These are phyloP conservation scores for Acacia concinna DNA, from an alignment of 331 rosid genomes.

Conservation along the genomic window DNA sequence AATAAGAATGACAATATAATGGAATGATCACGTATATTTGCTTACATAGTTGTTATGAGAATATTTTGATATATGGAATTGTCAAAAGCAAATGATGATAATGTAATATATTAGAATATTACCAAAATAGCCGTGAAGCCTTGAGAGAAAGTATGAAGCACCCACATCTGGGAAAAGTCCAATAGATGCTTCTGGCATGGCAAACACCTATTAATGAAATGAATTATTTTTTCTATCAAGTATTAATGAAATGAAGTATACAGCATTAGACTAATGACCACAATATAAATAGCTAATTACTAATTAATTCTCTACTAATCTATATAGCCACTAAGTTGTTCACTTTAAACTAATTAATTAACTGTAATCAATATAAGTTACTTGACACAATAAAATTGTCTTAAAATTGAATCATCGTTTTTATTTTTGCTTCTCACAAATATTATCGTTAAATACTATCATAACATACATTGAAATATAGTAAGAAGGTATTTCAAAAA, in stretches of 20 bases:
- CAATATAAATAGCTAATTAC: neutral
- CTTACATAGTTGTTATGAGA: neutral
- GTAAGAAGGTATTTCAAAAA: no score
- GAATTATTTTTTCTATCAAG: no score
- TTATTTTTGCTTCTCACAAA: no score
- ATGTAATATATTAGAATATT: neutral
- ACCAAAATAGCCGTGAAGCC: constrained; percentile 36
- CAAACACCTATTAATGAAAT: constrained; percentile 25
- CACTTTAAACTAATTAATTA: neutral
- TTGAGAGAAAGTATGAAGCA: constrained; percentile 36
- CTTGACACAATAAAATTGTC: no score
- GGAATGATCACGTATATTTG: no score
- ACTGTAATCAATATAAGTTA: neutral
- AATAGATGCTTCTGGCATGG: constrained; percentile 38
- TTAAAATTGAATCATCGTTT: no score
- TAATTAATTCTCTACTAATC: no score
- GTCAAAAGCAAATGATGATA: neutral
- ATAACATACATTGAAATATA: no score
- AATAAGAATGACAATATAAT: no score
- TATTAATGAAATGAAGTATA: neutral
- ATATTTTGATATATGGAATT: neutral
- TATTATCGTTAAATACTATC: no score
- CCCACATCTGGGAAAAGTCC: constrained; percentile 38
- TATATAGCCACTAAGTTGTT: no score
- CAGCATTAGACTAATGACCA: neutral